Evolutionary conservation across 202 grass and related monocot species (phyloP), one percentile per base, ranked within the genome.

Genomic region (Schoenoplectus triqueter): DNA sequence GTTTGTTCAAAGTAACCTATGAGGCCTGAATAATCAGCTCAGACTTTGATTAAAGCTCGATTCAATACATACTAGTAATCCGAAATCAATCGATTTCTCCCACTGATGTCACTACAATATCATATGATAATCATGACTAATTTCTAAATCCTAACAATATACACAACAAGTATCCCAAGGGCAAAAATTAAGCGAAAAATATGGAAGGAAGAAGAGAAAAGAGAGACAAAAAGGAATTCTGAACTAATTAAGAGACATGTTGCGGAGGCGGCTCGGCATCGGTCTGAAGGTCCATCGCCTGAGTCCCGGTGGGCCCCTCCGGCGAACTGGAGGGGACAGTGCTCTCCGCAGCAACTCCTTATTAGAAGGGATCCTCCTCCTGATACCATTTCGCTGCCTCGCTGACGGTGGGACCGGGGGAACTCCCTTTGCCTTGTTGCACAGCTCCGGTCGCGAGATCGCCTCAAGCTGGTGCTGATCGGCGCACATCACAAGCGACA

Each of bases 261-360:
- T 88, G 74, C 89, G 80, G 18, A 98, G 90, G 1, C 89, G 89
- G 79, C 95, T 98, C 0, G 92, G 91, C 83, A 85, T 78, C 7
- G 87, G 91, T 56, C 85, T 85, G 90, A 98, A 98, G 88, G 73
- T 90, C 92, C 92, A 93, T 66, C 81, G 72, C 81, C 92, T 81
- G 17, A 82, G 85, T 2, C 80, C 74, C n/a, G 83, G 59, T 1
- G 85, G 65, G 0, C 68, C 81, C 3, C 45, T 76, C 5, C 83
- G 54, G 61, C 64, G 81, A 69, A 81, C 40, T 4, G 91, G 91
- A 78, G 92, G 89, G 9, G 85, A 88, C 31, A 98, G 89, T 75
- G 87, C 92, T 72, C 95, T 85, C 47, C 88, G 61, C 69, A 98
- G 82, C 78, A 98, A 69, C 87, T 93, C 92, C 79, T 92, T 82